Percentiles rank a stretch among this genome's conserved stretches.
Evolutionary conservation across 1,139 yeast species (phyloP).

Genomic region (Pichia sp.): DNA sequence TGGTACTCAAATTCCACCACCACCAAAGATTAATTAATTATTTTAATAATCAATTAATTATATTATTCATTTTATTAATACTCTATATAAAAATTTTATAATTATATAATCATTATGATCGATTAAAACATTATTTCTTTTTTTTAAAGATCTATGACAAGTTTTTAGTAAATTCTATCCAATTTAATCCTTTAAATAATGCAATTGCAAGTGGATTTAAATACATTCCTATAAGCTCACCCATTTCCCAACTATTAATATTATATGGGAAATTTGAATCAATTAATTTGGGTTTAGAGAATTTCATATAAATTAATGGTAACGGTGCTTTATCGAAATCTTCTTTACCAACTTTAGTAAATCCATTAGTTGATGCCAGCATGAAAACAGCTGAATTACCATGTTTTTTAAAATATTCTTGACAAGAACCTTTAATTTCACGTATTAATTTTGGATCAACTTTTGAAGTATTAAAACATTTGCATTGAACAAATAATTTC

Average conservation of each 20-base stretch:
- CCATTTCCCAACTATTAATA: conserved; percentile 38
- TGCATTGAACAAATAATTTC: conserved; percentile 27
- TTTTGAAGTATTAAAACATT: conserved; percentile 22
- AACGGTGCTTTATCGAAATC: conserved; percentile 44
- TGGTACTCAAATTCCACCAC: conserved; percentile 30
- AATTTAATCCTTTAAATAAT: conserved; percentile 36
- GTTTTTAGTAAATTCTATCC: conserved; percentile 19
- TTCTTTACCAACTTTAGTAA: conserved; percentile 53
- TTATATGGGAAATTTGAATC: conserved; percentile 30
- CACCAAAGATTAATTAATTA: conserved; percentile 8
- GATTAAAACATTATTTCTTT: neutral
- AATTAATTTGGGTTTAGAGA: conserved; percentile 31
- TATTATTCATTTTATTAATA: neutral
- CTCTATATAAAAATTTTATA: too few relatives aligned
- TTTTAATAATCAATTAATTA: too few relatives aligned
- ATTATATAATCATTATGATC: too few relatives aligned
- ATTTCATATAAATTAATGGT: conserved; percentile 50
- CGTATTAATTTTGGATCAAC: conserved; percentile 30
- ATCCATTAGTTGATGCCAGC: conserved; percentile 52
- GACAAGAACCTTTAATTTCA: conserved; percentile 30
- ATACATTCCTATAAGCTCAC: conserved; percentile 33
- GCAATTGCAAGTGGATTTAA: conserved; percentile 40
- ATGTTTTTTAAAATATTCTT: conserved; percentile 14
- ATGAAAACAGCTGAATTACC: conserved; percentile 51
- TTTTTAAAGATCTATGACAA: neutral